Evolutionary conservation across 108 stramenopile genomes (phyloP), one percentile per base, ranked within the genome.

Genomic region (Nannochloropsis granulata): DNA sequence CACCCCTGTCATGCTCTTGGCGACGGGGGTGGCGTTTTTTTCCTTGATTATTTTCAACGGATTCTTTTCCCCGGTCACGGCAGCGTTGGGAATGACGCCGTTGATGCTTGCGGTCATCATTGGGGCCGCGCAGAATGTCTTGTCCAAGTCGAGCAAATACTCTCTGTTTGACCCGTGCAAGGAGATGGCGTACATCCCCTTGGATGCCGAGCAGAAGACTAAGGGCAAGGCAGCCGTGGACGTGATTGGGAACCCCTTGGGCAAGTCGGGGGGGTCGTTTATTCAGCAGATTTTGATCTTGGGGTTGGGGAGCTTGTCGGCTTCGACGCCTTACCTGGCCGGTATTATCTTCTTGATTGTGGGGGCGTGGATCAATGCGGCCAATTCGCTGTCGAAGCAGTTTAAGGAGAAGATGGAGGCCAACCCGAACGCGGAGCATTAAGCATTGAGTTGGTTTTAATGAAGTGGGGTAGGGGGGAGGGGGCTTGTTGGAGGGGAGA

Each of bases 151-250:
- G 84, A 86, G 94, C 44, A 99, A 99, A 89, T 99, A 98, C 86
- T 92, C 95, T 12, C 90, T 99, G 79, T 99, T 89, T 80, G 88
- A 99, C 86, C 97, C 98, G 3, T 97, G 96, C 92, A 98, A 98
- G 88, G 97, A 99, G 92, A 99, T 98, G 97, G 97, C 97, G 21
- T 99, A 98, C 91, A 99, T 99, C 85, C 97, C 97, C 21, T 90
- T 99, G 23, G 98, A 98, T 86, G 91, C 95, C 80, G 97, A 98
- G 78, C 93, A 94, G 34, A 98, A 98, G 92, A 97, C 96, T 13
- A 97, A 98, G 88, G 98, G 98, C 80, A 99, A 99, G 89, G 98
- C 98, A 42, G 98, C 98, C 43, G 94, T 99, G 25, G 98, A 99
- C 89, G 97, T 98, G 42, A 93, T 98, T 78, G 98, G 97, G 23